Evolutionary conservation across 495 filamentous ascomycete genomes (phyloP), one percentile per base, ranked within the genome.

Genomic region (Penicillium arizonense): DNA sequence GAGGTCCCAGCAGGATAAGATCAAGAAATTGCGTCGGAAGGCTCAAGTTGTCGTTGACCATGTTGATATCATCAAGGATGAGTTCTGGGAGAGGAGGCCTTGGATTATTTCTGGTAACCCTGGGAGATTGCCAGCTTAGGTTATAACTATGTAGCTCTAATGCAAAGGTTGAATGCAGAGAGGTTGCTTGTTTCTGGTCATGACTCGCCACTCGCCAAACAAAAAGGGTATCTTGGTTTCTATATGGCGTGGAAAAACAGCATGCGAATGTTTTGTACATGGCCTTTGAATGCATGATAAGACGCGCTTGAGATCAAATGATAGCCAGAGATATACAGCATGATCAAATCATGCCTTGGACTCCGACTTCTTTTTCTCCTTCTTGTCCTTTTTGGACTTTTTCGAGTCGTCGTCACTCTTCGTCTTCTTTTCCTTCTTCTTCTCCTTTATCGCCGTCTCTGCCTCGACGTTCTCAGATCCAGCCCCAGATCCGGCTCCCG

Each of bases 31-130:
- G 52, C 77, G 85, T 26, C 77, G 79, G 21, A 95, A 91, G 63
- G 90, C 91, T 20, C 73, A 79, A 46, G 84, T 98, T 34, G 81
- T 87, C 13, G 74, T 93, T 36, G 84, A 93, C 50, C 91, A 97
- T 71, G 72, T 90, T 47, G 94, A 98, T 70, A 87, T 98, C 62
- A 97, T 97, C 65, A 88, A 86, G 53, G 88, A 97, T 72, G 87
- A 88, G 6, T 97, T 98, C 68, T 98, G 93, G 94, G 80, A 88
- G 53, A 76, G 77, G 58, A 77, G 88, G 60, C 90, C 91, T 7
- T 96, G 92, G 89, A 81, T 98, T 51, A 68, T 97, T 47, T 87
- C 83, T 13, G 84, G 86, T 48, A 88, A 84, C 60, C 82, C 87
- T 20, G 85, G 86, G 10, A 87, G 82, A 62, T 69, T 87, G 47